These are phyloP conservation scores for Terfezia boudieri DNA, from an alignment of 495 filamentous ascomycete species.

Conservation along the genomic window DNA sequence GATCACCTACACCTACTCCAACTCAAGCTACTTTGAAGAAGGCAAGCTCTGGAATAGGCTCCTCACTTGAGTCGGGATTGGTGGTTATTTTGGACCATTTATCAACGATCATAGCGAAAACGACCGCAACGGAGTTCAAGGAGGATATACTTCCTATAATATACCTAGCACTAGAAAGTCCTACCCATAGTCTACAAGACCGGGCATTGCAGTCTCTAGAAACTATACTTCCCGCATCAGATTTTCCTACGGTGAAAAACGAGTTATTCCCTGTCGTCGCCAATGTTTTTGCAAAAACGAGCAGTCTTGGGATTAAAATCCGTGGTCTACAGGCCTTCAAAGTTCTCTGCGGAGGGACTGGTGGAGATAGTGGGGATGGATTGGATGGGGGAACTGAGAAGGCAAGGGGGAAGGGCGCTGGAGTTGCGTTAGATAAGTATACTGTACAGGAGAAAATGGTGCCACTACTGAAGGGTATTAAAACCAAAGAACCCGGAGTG, in stretches of 20 bases:
- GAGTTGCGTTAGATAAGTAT: conserved; percentile 73
- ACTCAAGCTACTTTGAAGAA: conserved; percentile 24
- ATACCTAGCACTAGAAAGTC: conserved; percentile 56
- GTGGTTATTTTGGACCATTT: conserved; percentile 77
- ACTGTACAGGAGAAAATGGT: conserved; percentile 94
- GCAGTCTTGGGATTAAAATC: conserved; percentile 81
- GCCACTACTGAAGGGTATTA: conserved; percentile 73
- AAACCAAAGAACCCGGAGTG: conserved; percentile 91
- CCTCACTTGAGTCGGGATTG: conserved; percentile 66
- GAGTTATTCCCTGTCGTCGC: conserved; percentile 85
- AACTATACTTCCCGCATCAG: conserved; percentile 53
- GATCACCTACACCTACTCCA: conserved; percentile 17
- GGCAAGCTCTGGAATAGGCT: conserved; percentile 42
- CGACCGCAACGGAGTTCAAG: conserved; percentile 79
- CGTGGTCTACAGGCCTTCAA: conserved; percentile 72
- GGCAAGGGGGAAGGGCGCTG: conserved; percentile 31
- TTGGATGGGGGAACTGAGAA: conserved; percentile 38
- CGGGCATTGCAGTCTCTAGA: conserved; percentile 54
- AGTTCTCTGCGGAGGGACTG: conserved; percentile 57
- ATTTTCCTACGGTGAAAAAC: conserved; percentile 89
- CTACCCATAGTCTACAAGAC: conserved; percentile 74
- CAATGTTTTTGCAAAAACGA: conserved; percentile 72
- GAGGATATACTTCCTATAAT: conserved; percentile 80
- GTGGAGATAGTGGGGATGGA: conserved; percentile 35
- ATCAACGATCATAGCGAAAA: conserved; percentile 48